Evolutionary conservation across 1,139 yeast species (phyloP), one percentile per base, ranked within the genome.

Genomic region (Ogataea hybrid): DNA sequence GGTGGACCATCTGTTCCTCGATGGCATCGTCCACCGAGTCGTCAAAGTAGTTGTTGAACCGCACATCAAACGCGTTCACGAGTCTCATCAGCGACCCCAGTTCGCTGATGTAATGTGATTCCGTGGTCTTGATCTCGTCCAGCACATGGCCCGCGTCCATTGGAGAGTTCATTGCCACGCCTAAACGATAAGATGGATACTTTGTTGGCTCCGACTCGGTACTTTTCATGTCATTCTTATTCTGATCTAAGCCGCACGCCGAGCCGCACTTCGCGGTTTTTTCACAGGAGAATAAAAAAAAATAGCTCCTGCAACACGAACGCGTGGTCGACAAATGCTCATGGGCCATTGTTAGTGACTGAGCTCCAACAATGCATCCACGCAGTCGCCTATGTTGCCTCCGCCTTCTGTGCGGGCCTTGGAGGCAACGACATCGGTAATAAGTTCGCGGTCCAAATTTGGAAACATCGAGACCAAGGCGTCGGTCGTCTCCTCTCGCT

Each of bases 381-480:
- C 84, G 40, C 92, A 84, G 8, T 74, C 75, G 20, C 90, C 95
- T 16, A 85, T 72, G 17, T 86, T 85, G 42, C 79, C 73, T 9
- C 49, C 52, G 6, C 47, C 49, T 12, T 47, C 48, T 18, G 43
- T 43, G 15, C 41, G 51, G 22, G 25, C 38, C 57, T 83, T 84
- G 60, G 83, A 78, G 2, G 68, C 66, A 22, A 87, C 73, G 4
- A 89, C 82, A 57, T 89, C 96, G 41, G 72, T 77, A 39, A 89
- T 70, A 2, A 89, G 68, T 1, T 77, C 83, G 30, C 68, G 67
- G 52, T 88, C 96, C 46, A 88, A 66, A 28, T 69, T 69, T 1
- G 96, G 95, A 63, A 89, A 88, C 78, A 89, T 85, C 42, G 80
- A 81, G 23, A 67, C 67, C 38, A 89, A 67, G 2, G 77, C 75